Percentiles rank a stretch among this genome's conserved stretches.
These are phyloP conservation scores for Aspergillus homomorphus DNA, from an alignment of 495 filamentous ascomycete species.

Conservation along the genomic window DNA sequence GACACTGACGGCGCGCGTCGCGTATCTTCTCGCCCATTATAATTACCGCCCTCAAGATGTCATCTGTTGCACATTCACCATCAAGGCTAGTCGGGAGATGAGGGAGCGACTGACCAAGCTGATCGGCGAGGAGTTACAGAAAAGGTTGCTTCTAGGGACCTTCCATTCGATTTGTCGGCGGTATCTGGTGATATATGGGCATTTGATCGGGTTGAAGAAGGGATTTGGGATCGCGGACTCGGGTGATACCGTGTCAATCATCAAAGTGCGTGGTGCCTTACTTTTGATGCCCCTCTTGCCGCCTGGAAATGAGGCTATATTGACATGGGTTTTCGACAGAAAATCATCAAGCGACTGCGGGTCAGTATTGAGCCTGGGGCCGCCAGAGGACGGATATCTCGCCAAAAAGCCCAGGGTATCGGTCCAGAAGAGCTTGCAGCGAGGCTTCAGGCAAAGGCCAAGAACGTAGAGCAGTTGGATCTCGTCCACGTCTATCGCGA, in stretches of 20 bases:
- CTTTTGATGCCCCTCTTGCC: neutral
- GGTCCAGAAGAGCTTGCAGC: conserved; percentile 43
- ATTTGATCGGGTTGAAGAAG: conserved; percentile 74
- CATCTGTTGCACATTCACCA: conserved; percentile 95
- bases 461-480: conserved; percentile 63
- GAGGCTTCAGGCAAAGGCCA: conserved; percentile 36
- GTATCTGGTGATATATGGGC: conserved; percentile 83
- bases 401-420: conserved; percentile 73
- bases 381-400: conserved; percentile 76
- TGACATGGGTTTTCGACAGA: conserved; percentile 31
- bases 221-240: conserved; percentile 95
- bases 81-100: conserved; percentile 97
- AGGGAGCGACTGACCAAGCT: conserved; percentile 76
- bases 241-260: conserved; percentile 70
- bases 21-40: conserved; percentile 82
- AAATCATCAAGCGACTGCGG: conserved; percentile 74
- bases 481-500: conserved; percentile 71
- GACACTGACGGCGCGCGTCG: conserved; percentile 90
- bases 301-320: neutral
- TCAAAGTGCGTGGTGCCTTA: conserved; percentile 31
- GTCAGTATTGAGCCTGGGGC: conserved; percentile 64
- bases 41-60: conserved; percentile 84
- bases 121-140: conserved; percentile 73
- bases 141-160: conserved; percentile 81
- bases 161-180: conserved; percentile 92